These are phyloP conservation scores for Eimeria sp. DNA, from an alignment of 169 alveolate genomes.

Conservation along the genomic window DNA sequence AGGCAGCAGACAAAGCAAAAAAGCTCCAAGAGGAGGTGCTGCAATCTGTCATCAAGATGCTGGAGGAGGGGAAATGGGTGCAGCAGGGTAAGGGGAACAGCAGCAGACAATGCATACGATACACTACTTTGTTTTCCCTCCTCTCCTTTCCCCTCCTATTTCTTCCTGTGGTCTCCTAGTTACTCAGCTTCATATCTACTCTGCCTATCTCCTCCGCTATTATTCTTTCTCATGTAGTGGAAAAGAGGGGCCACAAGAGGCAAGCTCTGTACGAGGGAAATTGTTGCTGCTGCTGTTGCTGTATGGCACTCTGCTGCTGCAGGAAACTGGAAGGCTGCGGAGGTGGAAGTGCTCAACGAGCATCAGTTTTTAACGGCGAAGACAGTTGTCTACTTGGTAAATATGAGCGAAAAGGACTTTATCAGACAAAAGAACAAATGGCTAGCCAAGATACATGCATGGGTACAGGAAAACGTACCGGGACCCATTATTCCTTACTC, in stretches of 20 bases:
- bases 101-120: not conserved
- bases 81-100: constrained; percentile 86
- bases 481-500: constrained; percentile 99
- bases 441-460: constrained; percentile 96
- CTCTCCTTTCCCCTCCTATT: not conserved
- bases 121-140: not conserved
- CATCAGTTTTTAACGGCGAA: constrained; percentile 98
- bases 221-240: no score
- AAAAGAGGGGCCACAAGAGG: no score
- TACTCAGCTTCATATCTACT: no score
- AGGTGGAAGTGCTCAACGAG: constrained; percentile 85
- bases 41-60: constrained; percentile 91
- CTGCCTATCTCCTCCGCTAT: no score
- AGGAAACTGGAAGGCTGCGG: constrained; percentile 86
- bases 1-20: constrained; percentile 93
- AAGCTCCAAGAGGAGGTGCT: constrained; percentile 96
- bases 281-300: no score
- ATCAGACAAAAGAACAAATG: constrained; percentile 98
- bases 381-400: constrained; percentile 99
- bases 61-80: constrained; percentile 95
- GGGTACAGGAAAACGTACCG: constrained; percentile 98
- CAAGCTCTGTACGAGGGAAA: no score
- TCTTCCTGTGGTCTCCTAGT: not conserved
- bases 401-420: constrained; percentile 97
- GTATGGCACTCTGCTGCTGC: not conserved